A percentile compares a stretch with the other conserved stretches of the same genome.
Conservation (phyloP, 2,329 filamentous ascomycete species). For the Aspergillus sp. region DNA sequence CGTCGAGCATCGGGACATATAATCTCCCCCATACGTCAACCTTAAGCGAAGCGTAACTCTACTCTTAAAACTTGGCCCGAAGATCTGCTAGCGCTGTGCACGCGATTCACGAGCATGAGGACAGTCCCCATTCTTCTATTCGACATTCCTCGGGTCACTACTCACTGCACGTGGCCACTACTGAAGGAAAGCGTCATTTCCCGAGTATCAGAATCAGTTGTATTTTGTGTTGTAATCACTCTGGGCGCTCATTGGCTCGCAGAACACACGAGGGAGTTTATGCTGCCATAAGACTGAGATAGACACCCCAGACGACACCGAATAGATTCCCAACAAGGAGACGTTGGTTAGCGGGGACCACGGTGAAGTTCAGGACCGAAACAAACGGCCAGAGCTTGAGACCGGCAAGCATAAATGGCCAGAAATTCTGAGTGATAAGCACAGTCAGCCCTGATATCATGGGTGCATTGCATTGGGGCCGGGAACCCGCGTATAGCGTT, state of each 20-base stretch:
- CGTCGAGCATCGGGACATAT: too few species aligned
- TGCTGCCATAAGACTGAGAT: constrained; percentile 35
- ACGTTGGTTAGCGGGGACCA: constrained; percentile 36
- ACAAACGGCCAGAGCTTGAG: constrained; percentile 44
- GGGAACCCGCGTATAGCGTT: neutral
- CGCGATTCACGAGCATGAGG: too few species aligned
- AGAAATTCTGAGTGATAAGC: constrained; percentile 31
- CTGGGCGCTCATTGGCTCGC: neutral
- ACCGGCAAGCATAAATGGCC: constrained; percentile 37
- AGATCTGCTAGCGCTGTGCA: neutral
- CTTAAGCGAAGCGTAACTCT: too few species aligned
- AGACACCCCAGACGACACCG: constrained; percentile 41
- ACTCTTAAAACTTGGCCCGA: neutral
- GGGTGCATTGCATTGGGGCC: neutral
- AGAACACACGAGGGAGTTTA: constrained; percentile 4
- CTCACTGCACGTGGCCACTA: too few species aligned
- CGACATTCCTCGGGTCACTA: too few species aligned
- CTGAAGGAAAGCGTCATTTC: too few species aligned
- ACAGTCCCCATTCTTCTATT: too few species aligned
- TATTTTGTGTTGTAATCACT: too few species aligned
- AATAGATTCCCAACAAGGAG: constrained; percentile 37
- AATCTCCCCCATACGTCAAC: too few species aligned
- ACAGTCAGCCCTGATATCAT: neutral
- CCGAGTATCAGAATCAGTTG: too few species aligned
- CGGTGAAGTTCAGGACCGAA: constrained; percentile 39